Percentiles rank a stretch among this genome's conserved stretches.
Conservation (phyloP, 495 filamentous ascomycete genomes). For the Talaromyces proteolyticus region DNA sequence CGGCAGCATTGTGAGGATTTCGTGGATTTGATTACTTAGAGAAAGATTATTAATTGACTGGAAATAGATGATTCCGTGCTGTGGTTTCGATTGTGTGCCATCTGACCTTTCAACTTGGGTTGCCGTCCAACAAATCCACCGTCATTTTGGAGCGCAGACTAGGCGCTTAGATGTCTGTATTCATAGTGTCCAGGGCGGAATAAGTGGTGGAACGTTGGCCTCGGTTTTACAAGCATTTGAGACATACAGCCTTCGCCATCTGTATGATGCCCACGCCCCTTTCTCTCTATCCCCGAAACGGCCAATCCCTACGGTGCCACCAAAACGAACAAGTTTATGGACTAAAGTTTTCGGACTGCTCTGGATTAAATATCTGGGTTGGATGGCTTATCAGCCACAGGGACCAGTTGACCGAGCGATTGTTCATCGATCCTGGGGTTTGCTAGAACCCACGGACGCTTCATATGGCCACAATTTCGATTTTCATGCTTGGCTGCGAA, state of each 20-base stretch:
- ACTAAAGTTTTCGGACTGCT: neutral
- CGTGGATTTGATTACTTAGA: neutral
- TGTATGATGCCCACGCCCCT: constrained; percentile 61
- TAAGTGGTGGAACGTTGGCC: constrained; percentile 31
- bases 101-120: constrained; percentile 72
- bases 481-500: constrained; percentile 61
- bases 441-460: constrained; percentile 42
- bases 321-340: neutral
- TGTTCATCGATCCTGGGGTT: constrained; percentile 70
- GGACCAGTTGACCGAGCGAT: constrained; percentile 47
- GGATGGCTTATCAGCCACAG: neutral
- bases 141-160: constrained; percentile 59
- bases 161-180: constrained; percentile 6
- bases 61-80: constrained; percentile 69
- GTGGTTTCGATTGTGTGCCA: constrained; percentile 79
- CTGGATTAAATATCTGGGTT: neutral
- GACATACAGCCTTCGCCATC: constrained; percentile 53
- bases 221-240: constrained; percentile 67
- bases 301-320: neutral
- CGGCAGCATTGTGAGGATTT: constrained; percentile 58
- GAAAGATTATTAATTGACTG: constrained; percentile 15
- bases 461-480: constrained; percentile 70
- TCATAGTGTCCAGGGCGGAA: constrained; percentile 13
- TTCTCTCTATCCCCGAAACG: constrained; percentile 28
- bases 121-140: constrained; percentile 59